Percentiles rank a stretch among this genome's conserved stretches.
phyloP scores from a whole-genome alignment of 805 yeast genomes.

The Wickerhamiella sergipiensis region DNA sequence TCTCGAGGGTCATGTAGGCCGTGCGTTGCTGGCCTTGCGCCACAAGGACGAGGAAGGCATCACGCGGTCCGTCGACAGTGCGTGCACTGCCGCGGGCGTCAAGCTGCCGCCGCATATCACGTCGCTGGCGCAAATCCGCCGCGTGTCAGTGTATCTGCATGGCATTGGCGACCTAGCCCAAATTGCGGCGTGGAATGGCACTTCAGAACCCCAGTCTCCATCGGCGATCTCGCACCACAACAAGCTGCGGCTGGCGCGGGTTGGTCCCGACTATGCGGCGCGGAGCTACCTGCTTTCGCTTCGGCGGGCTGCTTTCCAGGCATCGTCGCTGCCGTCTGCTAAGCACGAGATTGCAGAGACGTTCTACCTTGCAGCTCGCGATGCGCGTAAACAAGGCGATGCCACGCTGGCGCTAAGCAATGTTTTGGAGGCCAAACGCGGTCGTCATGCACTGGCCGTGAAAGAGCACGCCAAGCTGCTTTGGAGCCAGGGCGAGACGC shows the following conservation, averaged over 20 bases:
- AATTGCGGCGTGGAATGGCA: conserved; percentile 21
- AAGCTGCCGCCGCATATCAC: conserved; percentile 36
- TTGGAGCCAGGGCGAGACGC: conserved; percentile 82
- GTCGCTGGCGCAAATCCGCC: conserved; percentile 32
- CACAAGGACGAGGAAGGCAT: conserved; percentile 26
- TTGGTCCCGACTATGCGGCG: conserved; percentile 43
- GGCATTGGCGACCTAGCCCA: conserved; percentile 44
- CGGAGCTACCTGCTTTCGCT: conserved; percentile 47
- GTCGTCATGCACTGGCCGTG: conserved; percentile 5
- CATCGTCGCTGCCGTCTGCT: conserved; percentile 8
- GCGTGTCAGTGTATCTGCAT: conserved; percentile 41
- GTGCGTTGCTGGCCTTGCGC: conserved; percentile 38
- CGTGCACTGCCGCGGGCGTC: conserved; percentile 46
- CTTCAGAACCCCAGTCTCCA: background rate
- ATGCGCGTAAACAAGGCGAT: conserved; percentile 55
- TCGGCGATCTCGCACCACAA: background rate
- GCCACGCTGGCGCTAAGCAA: conserved; percentile 35
- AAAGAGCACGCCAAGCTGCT: conserved; percentile 35
- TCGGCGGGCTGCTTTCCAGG: conserved; percentile 34
- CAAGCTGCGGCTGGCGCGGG: conserved; percentile 17
- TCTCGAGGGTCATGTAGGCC: conserved; percentile 28
- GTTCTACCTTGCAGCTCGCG: conserved; percentile 44
- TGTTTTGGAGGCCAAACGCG: conserved; percentile 13
- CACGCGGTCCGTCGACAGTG: conserved; percentile 31
- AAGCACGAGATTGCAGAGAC: conserved; percentile 30